Base-by-base conservation (phyloP, 192 early-diverging fungal species). In the Diversispora epigaea region DNA sequence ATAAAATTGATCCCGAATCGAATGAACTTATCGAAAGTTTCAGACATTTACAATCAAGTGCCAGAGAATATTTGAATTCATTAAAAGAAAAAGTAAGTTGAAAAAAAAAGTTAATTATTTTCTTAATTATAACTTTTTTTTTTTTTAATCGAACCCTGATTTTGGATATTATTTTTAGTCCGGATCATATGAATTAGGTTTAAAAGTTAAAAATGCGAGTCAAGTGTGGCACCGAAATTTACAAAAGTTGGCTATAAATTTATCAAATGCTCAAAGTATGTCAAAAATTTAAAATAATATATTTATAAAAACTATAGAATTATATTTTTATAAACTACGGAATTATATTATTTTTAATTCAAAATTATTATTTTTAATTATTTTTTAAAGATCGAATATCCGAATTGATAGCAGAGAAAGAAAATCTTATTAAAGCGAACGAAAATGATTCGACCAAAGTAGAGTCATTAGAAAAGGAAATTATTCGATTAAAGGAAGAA, bases 181-280 rank as follows among this genome's bases (percentile, higher is more conserved):
- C 14, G 12, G 21, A 32, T 70, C 70, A 21, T 32, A 72, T 15
- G 49, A 52, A 17, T 19, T 72, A 39, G 44, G 70, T 19, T 32
- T 72, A 14, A 52, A 61, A 60, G 54, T 72, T 15, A 72, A 72
- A 60, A 72, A 46, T 25, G 57, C 70, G 2, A 72, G 70, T 60
- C 56, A 46, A 72, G n/a, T 8, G 47, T 72, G 70, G 70, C 70
- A 72, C 11, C 15, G 47, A 47, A 72, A 60, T 60, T 52, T 79
- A 6, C 25, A 63, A 22, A 15, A 22, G 14, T 52, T 82, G 19
- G 71, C 52, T 54, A 4, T 47, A 12, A 55, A 79, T 52, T 64
- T 82, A 25, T 40, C 72, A n/a, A 50, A 46, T 56, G 41, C 77
- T 60, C 66, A 80, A 75, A 63, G 77, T 73, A 65, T 74, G 76